Evolutionary conservation across 192 early-diverging fungal genomes (phyloP).

Genomic region (Umbelopsis sp.): DNA sequence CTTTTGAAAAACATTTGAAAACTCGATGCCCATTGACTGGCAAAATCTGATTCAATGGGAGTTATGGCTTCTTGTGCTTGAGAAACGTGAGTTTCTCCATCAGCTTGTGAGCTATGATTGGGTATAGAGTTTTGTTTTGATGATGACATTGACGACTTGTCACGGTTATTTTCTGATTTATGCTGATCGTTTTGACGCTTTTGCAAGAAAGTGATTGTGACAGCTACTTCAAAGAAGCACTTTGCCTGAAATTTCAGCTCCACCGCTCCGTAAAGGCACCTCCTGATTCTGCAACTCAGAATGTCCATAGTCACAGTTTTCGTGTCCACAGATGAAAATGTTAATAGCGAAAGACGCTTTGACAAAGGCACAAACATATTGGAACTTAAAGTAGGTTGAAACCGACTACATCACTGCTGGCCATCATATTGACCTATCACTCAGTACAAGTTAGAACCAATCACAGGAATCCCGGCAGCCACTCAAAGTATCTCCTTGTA

Average conservation of each 20-base stretch:
- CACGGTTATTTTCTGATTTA: not conserved
- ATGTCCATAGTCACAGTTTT: slow-evolving; percentile 91
- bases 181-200: not conserved
- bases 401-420: not conserved
- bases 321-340: slow-evolving; percentile 75
- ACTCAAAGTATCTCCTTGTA: slow-evolving; percentile 71
- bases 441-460: slow-evolving; percentile 83
- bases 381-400: slow-evolving; percentile 64
- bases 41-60: not conserved
- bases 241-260: not conserved
- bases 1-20: not conserved
- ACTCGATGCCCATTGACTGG: too few species aligned
- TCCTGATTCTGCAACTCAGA: not conserved
- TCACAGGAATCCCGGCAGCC: slow-evolving; percentile 81
- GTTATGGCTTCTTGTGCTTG: not conserved
- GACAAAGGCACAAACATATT: slow-evolving; percentile 71
- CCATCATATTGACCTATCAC: not conserved
- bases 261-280: not conserved
- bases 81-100: not conserved
- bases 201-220: too few species aligned
- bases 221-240: not conserved
- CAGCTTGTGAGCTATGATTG: not conserved
- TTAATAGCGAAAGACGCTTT: slow-evolving; percentile 87
- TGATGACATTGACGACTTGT: not conserved
- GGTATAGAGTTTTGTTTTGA: too few species aligned